Percentiles rank a stretch among this genome's conserved stretches.
Conservation (phyloP, 2,329 filamentous ascomycete species). For the Pyrenochaeta sp. region DNA sequence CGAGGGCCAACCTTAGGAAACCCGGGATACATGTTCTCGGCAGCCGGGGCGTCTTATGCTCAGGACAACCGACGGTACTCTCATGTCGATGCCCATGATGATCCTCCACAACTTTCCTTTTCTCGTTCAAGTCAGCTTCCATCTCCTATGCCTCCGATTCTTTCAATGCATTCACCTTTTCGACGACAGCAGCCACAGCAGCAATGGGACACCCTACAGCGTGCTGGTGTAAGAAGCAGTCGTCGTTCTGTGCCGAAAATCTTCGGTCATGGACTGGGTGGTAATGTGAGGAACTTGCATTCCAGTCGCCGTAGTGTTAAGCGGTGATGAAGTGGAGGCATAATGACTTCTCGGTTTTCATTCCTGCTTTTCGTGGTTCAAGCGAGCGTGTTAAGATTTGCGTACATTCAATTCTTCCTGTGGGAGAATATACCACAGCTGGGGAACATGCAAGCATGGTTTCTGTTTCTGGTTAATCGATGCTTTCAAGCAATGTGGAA, state of each 20-base stretch:
- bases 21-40: conserved; percentile 11
- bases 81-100: too few species aligned
- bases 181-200: conserved; percentile 16
- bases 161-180: conserved; percentile 14
- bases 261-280: conserved; percentile 1
- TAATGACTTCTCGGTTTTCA: too few species aligned
- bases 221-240: conserved; percentile 35
- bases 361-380: too few species aligned
- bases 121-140: conserved; percentile 20
- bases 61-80: too few species aligned
- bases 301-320: conserved; percentile 27
- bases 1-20: conserved; percentile 10
- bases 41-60: conserved; percentile 5
- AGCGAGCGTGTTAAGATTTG: too few species aligned
- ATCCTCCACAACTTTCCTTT: conserved; percentile 7
- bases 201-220: conserved; percentile 25
- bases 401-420: too few species aligned
- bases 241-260: conserved; percentile 8
- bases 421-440: too few species aligned
- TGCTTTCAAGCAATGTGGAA: too few species aligned
- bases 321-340: too few species aligned
- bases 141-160: conserved; percentile 24
- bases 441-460: too few species aligned
- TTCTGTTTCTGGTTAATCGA: too few species aligned
- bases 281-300: conserved; percentile 10